Evolutionary conservation across 768 basidiomycete species (phyloP).

Genomic region (Boletus sensibilis): DNA sequence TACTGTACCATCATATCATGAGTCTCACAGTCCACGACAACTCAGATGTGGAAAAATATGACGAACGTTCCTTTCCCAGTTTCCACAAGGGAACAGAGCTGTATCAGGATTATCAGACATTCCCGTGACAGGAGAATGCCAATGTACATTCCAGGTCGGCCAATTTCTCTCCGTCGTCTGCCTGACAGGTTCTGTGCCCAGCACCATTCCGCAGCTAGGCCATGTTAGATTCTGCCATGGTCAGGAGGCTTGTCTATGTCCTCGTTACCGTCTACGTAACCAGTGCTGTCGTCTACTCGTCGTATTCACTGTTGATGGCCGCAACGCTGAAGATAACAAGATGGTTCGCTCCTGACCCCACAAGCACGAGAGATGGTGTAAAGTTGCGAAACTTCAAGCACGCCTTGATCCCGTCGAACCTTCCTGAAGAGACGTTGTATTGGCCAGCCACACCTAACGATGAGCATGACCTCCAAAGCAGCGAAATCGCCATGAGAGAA

Average conservation of each 20-base stretch:
- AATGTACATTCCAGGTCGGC: constrained; percentile 8
- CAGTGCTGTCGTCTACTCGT: constrained; percentile 33
- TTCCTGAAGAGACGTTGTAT: constrained; percentile 19
- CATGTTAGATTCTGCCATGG: constrained; percentile 11
- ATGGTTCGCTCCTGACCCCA: constrained; percentile 1
- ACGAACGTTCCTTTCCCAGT: background rate
- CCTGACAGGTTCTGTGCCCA: background rate
- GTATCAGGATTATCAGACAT: background rate
- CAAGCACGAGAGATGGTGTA: background rate
- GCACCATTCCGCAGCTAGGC: background rate
- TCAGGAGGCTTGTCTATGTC: constrained; percentile 14
- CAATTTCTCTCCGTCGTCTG: background rate
- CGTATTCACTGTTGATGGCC: constrained; percentile 23
- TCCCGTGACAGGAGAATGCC: constrained; percentile 12
- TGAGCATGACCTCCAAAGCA: background rate
- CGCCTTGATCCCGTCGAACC: background rate
- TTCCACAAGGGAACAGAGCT: background rate
- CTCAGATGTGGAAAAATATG: background rate
- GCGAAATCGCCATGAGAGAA: constrained; percentile 39
- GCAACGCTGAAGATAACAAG: constrained; percentile 8
- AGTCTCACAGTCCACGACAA: background rate
- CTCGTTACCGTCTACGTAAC: constrained; percentile 24
- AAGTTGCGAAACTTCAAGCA: constrained; percentile 1
- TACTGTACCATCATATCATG: background rate
- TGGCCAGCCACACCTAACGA: constrained; percentile 17